Evolutionary conservation across 2,329 filamentous ascomycete species (phyloP).

Genomic region (Dactylellina drechsleri): DNA sequence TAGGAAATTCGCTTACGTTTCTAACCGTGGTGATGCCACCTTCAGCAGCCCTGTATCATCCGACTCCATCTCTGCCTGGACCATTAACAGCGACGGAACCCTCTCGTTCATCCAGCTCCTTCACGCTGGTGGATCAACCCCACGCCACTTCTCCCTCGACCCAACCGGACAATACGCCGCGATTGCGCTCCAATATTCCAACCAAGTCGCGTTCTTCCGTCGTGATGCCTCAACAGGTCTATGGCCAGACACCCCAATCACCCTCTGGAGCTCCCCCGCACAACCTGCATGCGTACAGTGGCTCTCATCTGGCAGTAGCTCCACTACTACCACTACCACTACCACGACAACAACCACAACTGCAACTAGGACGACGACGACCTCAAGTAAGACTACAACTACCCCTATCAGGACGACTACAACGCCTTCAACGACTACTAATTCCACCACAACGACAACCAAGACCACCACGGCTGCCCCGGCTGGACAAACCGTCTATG

Average conservation of each 20-base stretch:
- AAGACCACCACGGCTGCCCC: conserved; percentile 21
- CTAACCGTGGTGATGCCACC: conserved; percentile 72
- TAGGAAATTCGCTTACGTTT: conserved; percentile 72
- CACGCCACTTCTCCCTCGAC: conserved; percentile 76
- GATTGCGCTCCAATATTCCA: conserved; percentile 72
- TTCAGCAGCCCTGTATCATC: conserved; percentile 66
- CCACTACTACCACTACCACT: conserved; percentile 16
- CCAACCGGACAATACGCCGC: conserved; percentile 72
- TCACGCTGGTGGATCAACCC: conserved; percentile 72
- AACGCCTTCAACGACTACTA: conserved; percentile 11
- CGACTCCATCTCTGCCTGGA: conserved; percentile 73
- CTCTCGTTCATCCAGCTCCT: conserved; percentile 69
- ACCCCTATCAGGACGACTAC: conserved; percentile 15
- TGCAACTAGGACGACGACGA: conserved; percentile 13
- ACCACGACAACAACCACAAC: conserved; percentile 15
- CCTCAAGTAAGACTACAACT: conserved; percentile 1
- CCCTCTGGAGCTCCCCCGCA: conserved; percentile 24
- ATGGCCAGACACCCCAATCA: conserved; percentile 40
- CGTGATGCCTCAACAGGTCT: conserved; percentile 71
- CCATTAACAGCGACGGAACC: conserved; percentile 68
- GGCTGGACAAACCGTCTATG: conserved; percentile 13
- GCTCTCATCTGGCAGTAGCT: not conserved
- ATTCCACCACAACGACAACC: conserved; percentile 12
- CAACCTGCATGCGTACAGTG: conserved; percentile 45
- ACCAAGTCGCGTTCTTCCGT: conserved; percentile 71